Base-by-base conservation (phyloP, 768 basidiomycete genomes). In the Tylopilus vinaceipallidus region DNA sequence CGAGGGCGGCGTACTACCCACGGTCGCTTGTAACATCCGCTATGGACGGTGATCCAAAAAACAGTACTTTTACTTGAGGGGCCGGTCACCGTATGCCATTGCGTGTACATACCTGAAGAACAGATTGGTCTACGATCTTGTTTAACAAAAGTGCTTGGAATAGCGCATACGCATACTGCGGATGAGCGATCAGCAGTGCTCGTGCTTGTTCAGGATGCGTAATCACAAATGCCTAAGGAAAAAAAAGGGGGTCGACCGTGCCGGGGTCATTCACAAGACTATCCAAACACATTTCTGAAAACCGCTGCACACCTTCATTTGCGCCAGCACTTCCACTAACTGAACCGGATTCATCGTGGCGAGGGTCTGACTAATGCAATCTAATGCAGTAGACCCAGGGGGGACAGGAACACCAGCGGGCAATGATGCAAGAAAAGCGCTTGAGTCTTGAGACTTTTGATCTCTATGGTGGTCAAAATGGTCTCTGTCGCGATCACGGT, bases 141-240 rank as follows among this genome's bases (percentile, higher is more conserved):
- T 95, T 91, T 41, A 98, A 72, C 9, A 98, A 73, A 55, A 99
- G 79, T 0, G 91, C 88, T 71, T 98, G 95, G 75, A 98, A 97
- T 13, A 98, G 77, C 4, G 97, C 97, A 66, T 98, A 98, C 2
- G 93, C 88, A 5, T 97, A 79, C 70, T 98, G 95, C 16, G 97
- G 97, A 59, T 98, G 87, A 16, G 83, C 76, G 22, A 82, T 73
- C 37, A 99, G 78, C 33, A 98, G 73, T 2, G 78, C 73, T 45
- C 85, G 78, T 29, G 95, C 95, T 70, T 94, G 88, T 43, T 95
- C 93, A 9, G 95, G 93, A 52, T 92, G 86, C 0, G 85, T 91
- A 38, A 91, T 86, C 27, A 98, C 87, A 63, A 95, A 93, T 2
- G 89, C 89, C 97, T 99, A 63, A 46, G 49, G 33, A 33, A 47